Evolutionary conservation across 2,329 filamentous ascomycete species (phyloP).

Genomic region (Xylariaceae sp.): DNA sequence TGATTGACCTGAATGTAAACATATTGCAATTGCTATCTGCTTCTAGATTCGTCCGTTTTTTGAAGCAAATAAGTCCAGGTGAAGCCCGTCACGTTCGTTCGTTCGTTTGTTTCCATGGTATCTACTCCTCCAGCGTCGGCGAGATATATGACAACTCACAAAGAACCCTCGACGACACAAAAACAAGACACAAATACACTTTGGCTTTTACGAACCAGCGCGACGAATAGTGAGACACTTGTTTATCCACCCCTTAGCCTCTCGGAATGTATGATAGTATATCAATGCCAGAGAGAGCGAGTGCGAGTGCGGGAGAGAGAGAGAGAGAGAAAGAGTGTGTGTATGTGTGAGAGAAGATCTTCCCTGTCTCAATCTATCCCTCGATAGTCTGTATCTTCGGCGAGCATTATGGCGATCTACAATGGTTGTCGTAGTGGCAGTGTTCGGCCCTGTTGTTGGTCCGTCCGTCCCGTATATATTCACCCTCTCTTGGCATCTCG

Average conservation of each 20-base stretch:
- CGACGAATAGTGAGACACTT: constrained; percentile 1
- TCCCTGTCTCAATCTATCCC: constrained; percentile 19
- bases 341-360: too few species aligned
- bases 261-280: constrained; percentile 11
- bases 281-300: constrained; percentile 22
- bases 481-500: constrained; percentile 21
- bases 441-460: constrained; percentile 3
- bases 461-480: constrained; percentile 7
- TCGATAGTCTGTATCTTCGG: background rate
- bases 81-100: too few species aligned
- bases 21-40: too few species aligned
- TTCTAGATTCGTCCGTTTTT: too few species aligned
- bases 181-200: background rate
- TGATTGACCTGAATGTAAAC: too few species aligned
- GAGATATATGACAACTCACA: too few species aligned
- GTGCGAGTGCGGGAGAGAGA: constrained; percentile 1
- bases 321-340: too few species aligned
- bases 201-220: background rate
- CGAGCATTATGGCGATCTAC: constrained; percentile 14
- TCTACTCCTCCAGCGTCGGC: too few species aligned
- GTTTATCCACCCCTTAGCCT: constrained; percentile 2
- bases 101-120: too few species aligned
- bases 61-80: too few species aligned
- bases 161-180: background rate
- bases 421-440: constrained; percentile 8